Base-by-base conservation (phyloP, 2,329 filamentous ascomycete genomes). In the Trichoderma guizhouense region DNA sequence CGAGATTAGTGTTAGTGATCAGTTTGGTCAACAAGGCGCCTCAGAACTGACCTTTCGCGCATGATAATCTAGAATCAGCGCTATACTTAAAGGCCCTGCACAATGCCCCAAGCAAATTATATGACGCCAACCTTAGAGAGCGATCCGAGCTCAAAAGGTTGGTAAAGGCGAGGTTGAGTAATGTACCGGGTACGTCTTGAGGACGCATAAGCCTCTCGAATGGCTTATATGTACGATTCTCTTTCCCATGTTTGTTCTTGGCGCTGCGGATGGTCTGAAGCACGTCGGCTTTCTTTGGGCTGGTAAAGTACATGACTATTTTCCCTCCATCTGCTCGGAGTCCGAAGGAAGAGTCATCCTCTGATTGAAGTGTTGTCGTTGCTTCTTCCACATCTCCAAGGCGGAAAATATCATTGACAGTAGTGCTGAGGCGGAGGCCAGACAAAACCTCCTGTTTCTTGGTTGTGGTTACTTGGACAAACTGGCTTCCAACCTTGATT, bases 241-340 rank as follows among this genome's bases (percentile, higher is more conserved):
- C 90, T 76, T 91, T 92, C 69, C 87, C 87, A 73, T 90, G 86
- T 75, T 90, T 92, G 8, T 86, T 82, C 78, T 91, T 92, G 57
- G 89, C 89, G 11, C 82, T 84, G 39, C 89, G 86, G 68, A 92
- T 90, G 12, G 87, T 87, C 78, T 90, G 87, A 4, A 92, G 82
- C 24, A 92, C 85, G 73, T 92, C 90, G 7, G 82, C 78, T 78
- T 90, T 91, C 77, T 88, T 88, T 1, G 89, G 84, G 74, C 90
- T 92, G 21, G 89, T 90, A 78, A 92, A 92, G 77, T 90, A 91
- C 89, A 92, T 91, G 68, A 91, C 87, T 64, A 91, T 89, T 79
- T 90, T 91, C 75, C 90, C 90, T 74, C 89, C 90, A 75, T 92
- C 90, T 3, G 90, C 90, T 64, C 90, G 85, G 32, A 92, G 81